phyloP scores from a whole-genome alignment of 225 moss, liverwort and hornwort species.

The Bryum argenteum region DNA sequence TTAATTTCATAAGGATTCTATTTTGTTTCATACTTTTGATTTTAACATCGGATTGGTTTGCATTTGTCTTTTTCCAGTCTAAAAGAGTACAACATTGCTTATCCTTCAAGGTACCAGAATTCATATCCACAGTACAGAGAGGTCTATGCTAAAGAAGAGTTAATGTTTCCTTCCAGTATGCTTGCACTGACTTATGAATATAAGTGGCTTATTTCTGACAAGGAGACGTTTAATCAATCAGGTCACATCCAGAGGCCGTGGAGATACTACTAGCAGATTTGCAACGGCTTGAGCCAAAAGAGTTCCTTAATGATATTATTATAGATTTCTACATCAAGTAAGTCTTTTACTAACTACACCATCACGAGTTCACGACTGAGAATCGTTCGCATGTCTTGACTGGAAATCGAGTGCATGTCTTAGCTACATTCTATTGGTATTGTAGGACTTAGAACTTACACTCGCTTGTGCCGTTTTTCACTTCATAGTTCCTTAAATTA shows the following conservation, averaged over 20 bases:
- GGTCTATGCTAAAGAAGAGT: constrained; percentile 15
- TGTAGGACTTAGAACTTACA: constrained; percentile 15
- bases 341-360: no score
- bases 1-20: no score
- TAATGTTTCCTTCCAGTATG: constrained; percentile 16
- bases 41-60: constrained; percentile 19
- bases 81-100: constrained; percentile 69
- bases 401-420: no score
- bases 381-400: constrained; percentile 3
- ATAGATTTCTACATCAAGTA: constrained; percentile 99
- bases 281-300: constrained; percentile 71
- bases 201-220: constrained; percentile 15
- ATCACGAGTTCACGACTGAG: neutral
- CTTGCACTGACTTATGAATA: neutral
- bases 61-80: constrained; percentile 45
- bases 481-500: neutral
- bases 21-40: no score
- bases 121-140: neutral
- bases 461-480: constrained; percentile 9
- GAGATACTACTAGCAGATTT: constrained; percentile 74
- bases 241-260: constrained; percentile 86
- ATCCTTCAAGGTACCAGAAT: constrained; percentile 71
- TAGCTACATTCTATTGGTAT: no score
- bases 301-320: constrained; percentile 91
- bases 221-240: constrained; percentile 34